A percentile compares a stretch with the other conserved stretches of the same genome.
Evolutionary conservation across 257 asterid species (phyloP).

Genomic region (Nicotiana attenuata): DNA sequence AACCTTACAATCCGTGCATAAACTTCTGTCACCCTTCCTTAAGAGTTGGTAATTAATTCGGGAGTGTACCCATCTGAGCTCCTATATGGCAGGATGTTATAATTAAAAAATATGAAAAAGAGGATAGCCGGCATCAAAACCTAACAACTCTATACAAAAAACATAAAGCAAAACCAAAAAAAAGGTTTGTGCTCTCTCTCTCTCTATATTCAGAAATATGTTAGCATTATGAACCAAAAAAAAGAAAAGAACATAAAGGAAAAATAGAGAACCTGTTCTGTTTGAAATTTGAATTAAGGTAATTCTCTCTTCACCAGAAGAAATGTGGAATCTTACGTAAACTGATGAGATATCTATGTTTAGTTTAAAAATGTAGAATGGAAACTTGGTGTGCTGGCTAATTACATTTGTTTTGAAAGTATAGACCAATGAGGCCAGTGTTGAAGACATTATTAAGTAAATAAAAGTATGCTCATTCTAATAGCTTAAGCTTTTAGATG

Average conservation of each 20-base stretch:
- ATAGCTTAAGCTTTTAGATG: too few species aligned
- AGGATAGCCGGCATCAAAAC: neutral
- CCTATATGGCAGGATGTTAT: neutral
- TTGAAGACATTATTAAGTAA: too few species aligned
- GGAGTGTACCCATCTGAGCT: neutral
- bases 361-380: neutral
- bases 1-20: too few species aligned
- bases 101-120: neutral
- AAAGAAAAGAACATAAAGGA: neutral
- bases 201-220: too few species aligned
- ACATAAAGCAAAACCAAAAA: neutral
- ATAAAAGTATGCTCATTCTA: too few species aligned
- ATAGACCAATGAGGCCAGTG: neutral
- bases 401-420: neutral
- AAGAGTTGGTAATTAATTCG: too few species aligned
- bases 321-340: too few species aligned
- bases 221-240: neutral
- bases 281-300: too few species aligned
- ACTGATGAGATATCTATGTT: neutral
- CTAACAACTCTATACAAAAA: neutral
- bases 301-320: neutral
- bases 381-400: too few species aligned
- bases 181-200: too few species aligned
- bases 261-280: neutral
- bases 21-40: too few species aligned